phyloP scores from a whole-genome alignment of 75 land plant genomes.

The Picea sitchensis region DNA sequence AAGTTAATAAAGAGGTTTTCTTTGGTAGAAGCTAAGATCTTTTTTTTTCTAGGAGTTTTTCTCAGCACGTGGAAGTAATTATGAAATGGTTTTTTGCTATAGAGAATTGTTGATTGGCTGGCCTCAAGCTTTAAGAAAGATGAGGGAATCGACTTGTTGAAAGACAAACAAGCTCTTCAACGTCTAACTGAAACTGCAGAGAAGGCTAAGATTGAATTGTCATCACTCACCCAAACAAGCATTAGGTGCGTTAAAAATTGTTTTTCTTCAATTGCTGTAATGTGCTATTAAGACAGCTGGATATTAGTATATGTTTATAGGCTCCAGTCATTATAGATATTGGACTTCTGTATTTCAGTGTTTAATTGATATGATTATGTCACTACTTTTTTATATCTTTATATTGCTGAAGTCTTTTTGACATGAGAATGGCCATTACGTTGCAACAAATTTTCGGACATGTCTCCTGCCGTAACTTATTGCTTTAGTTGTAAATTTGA shows the following conservation, averaged over 20 bases:
- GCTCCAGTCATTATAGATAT: no score
- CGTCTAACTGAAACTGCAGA: conserved; percentile 61
- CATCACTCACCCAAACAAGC: conserved; percentile 57
- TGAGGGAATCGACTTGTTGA: conserved; percentile 51
- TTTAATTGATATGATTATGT: no score
- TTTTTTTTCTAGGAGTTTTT: not conserved
- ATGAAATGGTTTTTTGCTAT: conserved; percentile 11
- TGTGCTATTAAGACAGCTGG: no score
- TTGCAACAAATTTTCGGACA: no score
- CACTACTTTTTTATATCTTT: no score
- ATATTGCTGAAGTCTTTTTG: no score
- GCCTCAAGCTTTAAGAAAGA: conserved; percentile 43
- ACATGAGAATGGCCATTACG: no score
- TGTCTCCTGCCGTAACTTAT: no score
- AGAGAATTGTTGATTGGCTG: conserved; percentile 67
- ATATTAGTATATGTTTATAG: no score
- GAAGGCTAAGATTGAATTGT: conserved; percentile 61
- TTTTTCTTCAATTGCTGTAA: no score
- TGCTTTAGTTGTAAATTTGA: no score
- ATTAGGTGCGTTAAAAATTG: conserved; percentile 24
- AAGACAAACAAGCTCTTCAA: conserved; percentile 48
- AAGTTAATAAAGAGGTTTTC: not conserved
- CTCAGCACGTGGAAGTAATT: not conserved
- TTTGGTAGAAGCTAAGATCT: not conserved
- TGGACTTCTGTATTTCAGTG: no score